Evolutionary conservation across 768 basidiomycete genomes (phyloP), one percentile per base, ranked within the genome.

Genomic region (Tricholoma bakamatsutake): DNA sequence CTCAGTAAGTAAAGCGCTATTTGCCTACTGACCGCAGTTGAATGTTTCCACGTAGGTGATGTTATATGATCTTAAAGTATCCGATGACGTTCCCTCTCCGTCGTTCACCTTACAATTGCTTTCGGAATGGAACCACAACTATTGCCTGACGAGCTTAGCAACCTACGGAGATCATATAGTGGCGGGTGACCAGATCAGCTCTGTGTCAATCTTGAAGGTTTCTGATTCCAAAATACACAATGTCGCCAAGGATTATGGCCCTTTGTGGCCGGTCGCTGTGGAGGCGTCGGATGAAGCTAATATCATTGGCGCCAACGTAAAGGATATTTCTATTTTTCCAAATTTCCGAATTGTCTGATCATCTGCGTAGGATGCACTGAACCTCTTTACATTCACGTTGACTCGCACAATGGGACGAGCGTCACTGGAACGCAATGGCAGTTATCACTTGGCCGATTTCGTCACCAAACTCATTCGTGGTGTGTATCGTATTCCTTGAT

Each of bases 111-210:
- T 89, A 12, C 62, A 73, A 37, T 72, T 74, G 30, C 61, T 82
- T 6, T 67, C 80, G 0, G 74, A 80, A 37, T 94, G 91, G 87
- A 84, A 88, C 59, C 89, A 92, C 65, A 93, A 90, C 54, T 93
- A 94, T 69, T 58, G 89, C 55, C 82, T 94, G 28, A 83, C 80
- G 4, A 84, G 81, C 54, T 69, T 97, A 18, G 81, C 79, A 0
- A 71, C 81, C 3, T 78, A 77, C 47, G 78, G 73, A 2, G 69
- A 83, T 57, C 72, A 70, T 46, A 66, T 96, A 24, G 69, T 89
- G 15, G 78, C 84, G n/a, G 90, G 89, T 34, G 94, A 97, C 64
- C 83, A 85, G 7, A 80, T 95, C 27, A 83, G 81, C 65, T 93
- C 92, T 0, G 77, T 95, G 15, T 86, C 91, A 2, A 60, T 92